phyloP scores from a whole-genome alignment of 345 rosid genomes.

The Linum lewisii region DNA sequence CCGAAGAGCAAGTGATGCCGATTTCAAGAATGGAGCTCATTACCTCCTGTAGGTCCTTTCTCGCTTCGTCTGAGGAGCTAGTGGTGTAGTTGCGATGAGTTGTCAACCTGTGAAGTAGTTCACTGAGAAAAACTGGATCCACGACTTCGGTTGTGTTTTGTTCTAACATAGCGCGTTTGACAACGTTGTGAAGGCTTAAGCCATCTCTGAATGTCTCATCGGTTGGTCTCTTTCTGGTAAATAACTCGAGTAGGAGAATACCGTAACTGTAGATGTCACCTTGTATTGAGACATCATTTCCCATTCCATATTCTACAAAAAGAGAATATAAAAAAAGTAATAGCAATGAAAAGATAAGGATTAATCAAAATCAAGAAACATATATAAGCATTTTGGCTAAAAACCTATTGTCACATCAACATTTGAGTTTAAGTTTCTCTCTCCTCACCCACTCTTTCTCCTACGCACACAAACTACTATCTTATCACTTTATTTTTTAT shows the following conservation, averaged over 20 bases:
- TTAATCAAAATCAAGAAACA: too few relatives aligned
- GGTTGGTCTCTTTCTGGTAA: background rate
- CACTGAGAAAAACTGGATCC: background rate
- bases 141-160: background rate
- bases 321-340: background rate
- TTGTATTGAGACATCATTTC: background rate
- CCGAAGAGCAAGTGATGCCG: background rate
- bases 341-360: too few relatives aligned
- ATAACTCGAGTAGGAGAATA: background rate
- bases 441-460: too few relatives aligned
- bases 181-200: background rate
- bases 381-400: too few relatives aligned
- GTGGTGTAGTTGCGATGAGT: background rate
- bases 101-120: background rate
- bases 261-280: background rate
- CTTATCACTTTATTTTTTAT: too few relatives aligned
- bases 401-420: too few relatives aligned
- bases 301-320: background rate
- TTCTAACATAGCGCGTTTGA: background rate
- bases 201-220: background rate
- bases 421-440: too few relatives aligned
- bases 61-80: too few relatives aligned
- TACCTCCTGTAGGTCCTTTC: too few relatives aligned
- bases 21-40: background rate
- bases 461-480: too few relatives aligned